Evolutionary conservation across 768 basidiomycete genomes (phyloP).

Genomic region (Gymnopilus junonius): DNA sequence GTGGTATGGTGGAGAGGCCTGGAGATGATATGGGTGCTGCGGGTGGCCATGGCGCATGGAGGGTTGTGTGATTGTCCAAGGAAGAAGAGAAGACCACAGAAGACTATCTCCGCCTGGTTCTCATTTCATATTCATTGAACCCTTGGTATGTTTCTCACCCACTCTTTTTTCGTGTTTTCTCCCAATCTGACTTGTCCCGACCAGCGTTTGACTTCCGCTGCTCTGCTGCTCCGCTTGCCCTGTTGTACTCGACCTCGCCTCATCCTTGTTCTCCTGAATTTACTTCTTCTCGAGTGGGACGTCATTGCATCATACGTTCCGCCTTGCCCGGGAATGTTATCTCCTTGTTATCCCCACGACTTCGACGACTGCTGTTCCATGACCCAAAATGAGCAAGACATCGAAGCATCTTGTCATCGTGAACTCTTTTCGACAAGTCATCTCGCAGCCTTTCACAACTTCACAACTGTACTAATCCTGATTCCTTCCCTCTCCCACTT

Average conservation of each 20-base stretch:
- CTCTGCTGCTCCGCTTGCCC: not conserved
- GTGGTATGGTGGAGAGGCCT: constrained; percentile 28
- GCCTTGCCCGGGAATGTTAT: not conserved
- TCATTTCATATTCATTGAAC: constrained; percentile 2
- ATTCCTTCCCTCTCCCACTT: not conserved
- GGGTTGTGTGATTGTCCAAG: constrained; percentile 21
- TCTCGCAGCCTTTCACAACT: not conserved
- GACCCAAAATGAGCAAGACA: not conserved
- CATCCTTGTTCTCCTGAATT: constrained; percentile 2
- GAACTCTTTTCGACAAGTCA: not conserved
- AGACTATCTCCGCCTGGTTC: not conserved
- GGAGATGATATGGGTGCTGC: constrained; percentile 28
- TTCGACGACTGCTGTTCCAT: constrained; percentile 1
- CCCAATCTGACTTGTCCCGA: not conserved
- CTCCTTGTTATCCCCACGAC: constrained; percentile 3
- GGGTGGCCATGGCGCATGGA: constrained; percentile 20
- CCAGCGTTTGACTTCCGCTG: not conserved
- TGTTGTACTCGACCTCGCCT: not conserved
- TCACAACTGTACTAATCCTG: constrained; percentile 2
- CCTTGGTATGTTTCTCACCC: not conserved
- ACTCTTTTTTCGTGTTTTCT: not conserved
- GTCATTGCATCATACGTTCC: constrained; percentile 5
- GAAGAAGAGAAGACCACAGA: not conserved
- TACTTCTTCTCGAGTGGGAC: not conserved
- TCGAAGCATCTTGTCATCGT: not conserved